Evolutionary conservation across 2,329 filamentous ascomycete species (phyloP), one percentile per base, ranked within the genome.

Genomic region (Zelopaecilomyces penicillatus): DNA sequence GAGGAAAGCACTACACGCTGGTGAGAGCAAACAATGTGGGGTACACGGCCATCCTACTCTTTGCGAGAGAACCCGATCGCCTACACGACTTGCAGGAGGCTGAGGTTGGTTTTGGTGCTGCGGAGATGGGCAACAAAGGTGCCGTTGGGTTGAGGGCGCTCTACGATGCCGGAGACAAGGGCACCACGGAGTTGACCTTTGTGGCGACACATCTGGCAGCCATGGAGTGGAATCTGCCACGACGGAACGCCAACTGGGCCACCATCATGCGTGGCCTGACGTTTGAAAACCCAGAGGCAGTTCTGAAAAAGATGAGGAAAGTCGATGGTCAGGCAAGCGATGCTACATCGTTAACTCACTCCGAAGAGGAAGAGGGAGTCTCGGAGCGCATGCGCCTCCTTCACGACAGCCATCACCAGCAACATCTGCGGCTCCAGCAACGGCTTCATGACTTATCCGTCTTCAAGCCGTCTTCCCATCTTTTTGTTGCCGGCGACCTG

Each of bases 121-220:
- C 82, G 46, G 84, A 91, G 41, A 93, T 95, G 84, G 93, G 89
- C 11, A 96, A 96, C 65, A 98, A 98, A 66, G 93, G 91, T 30
- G 91, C 89, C 4, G 85, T 95, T 1, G 93, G 85, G 0, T 73
- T 91, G 49, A 75, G 89, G 31, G 65, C 93, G 37, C 73, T 79
- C 10, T 83, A 87, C 55, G 51, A 61, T 45, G 57, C 52, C 38
- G 56, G 52, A 30, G 53, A 50, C 7, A 55, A 54, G 19, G 55
- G 53, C 44, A 68, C 68, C 4, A 76, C 83, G 28, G 78, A 86
- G 55, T 63, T 96, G 44, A 95, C 88, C 0, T 93, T 97, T 61
- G 82, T 95, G 35, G 82, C 87, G 34, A 87, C 89, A 9, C 93
- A 98, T 64, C 70, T 97, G 45, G 87, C 90, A 1, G 85, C 91